A percentile compares a stretch with the other conserved stretches of the same genome.
phyloP scores from a whole-genome alignment of 805 yeast genomes.

The Millerozyma miso region DNA sequence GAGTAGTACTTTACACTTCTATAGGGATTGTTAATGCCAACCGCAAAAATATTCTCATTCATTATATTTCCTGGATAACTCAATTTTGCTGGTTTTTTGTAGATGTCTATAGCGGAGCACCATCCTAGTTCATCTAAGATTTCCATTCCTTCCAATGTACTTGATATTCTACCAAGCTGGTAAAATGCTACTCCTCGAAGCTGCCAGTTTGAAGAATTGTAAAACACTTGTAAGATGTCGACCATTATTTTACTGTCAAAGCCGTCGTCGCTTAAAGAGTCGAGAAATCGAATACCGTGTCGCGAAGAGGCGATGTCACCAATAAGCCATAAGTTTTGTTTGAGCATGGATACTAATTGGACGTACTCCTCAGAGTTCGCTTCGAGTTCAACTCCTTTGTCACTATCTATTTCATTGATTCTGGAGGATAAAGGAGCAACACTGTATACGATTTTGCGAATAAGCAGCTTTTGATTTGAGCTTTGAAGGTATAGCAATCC shows the following conservation, averaged over 20 bases:
- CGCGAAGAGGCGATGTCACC: constrained; percentile 77
- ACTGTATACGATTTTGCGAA: constrained; percentile 31
- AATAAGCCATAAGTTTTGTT: constrained; percentile 81
- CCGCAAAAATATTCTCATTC: constrained; percentile 13
- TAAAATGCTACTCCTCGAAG: constrained; percentile 75
- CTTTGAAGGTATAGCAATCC: constrained; percentile 61
- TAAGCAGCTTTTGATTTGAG: constrained; percentile 37
- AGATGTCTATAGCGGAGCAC: constrained; percentile 30
- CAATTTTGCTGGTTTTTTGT: constrained; percentile 14
- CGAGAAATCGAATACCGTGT: constrained; percentile 53
- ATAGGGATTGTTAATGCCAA: constrained; percentile 20
- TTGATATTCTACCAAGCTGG: constrained; percentile 68
- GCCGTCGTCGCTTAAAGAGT: constrained; percentile 23
- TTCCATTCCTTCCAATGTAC: constrained; percentile 76
- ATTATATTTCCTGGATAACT: constrained; percentile 16
- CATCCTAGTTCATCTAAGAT: constrained; percentile 79
- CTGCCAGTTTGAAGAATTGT: constrained; percentile 43
- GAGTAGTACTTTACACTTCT: constrained; percentile 21
- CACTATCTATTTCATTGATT: constrained; percentile 12
- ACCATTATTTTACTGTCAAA: constrained; percentile 28
- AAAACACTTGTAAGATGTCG: constrained; percentile 42
- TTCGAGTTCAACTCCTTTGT: background rate
- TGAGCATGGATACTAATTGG: constrained; percentile 29
- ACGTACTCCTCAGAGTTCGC: background rate
- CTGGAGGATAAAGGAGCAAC: constrained; percentile 6